phyloP scores from a whole-genome alignment of 441 rosid genomes.

The Euphorbia neoarborescens region DNA sequence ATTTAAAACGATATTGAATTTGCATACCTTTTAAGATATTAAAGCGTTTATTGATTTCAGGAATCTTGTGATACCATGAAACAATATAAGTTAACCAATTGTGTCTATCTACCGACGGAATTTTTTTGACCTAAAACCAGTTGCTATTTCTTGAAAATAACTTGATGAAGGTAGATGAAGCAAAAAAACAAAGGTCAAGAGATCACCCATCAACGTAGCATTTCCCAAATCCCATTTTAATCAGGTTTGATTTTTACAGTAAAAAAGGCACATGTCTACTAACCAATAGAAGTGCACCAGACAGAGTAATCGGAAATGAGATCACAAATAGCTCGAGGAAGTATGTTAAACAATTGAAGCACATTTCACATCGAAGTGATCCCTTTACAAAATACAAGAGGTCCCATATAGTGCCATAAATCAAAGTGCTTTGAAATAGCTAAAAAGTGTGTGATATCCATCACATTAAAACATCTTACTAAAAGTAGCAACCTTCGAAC shows the following conservation, averaged over 20 bases:
- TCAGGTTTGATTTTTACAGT: no score
- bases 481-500: neutral
- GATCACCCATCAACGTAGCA: neutral
- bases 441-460: constrained; percentile 1
- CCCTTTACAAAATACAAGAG: neutral
- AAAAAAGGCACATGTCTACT: no score
- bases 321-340: neutral
- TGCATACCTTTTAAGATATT: neutral
- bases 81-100: neutral
- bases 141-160: neutral
- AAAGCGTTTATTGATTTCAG: neutral
- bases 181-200: neutral
- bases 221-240: no score
- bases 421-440: neutral
- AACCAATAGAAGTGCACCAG: neutral
- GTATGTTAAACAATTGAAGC: neutral
- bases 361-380: neutral
- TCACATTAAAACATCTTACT: neutral
- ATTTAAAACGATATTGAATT: neutral
- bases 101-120: neutral
- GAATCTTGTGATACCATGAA: neutral
- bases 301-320: neutral
- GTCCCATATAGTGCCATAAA: neutral
- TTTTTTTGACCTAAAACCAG: neutral
- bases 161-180: neutral